These are phyloP conservation scores for Dichomitus squalens DNA, from an alignment of 1,284 basidiomycete genomes.

Conservation along the genomic window DNA sequence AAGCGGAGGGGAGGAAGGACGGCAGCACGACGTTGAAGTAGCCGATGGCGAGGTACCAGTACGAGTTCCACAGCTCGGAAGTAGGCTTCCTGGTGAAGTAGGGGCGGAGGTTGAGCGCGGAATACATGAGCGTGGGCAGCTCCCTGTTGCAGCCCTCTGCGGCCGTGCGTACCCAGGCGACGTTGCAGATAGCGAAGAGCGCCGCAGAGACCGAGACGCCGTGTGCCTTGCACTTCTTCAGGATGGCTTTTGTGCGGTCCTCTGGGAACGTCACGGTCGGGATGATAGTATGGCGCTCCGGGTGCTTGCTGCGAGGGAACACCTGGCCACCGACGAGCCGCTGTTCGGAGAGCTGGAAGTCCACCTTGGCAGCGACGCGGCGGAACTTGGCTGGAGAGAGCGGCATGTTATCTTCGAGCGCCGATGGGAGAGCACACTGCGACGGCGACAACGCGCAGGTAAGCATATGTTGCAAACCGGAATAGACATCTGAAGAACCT, in stretches of 20 bases:
- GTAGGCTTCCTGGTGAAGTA: slow-evolving; percentile 48
- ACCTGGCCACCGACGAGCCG: slow-evolving; percentile 60
- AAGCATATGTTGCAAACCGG: slow-evolving; percentile 6
- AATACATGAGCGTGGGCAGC: slow-evolving; percentile 78
- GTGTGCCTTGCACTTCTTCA: slow-evolving; percentile 67
- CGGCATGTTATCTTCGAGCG: slow-evolving; percentile 59
- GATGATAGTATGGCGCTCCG: slow-evolving; percentile 61
- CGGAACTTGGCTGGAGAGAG: slow-evolving; percentile 40
- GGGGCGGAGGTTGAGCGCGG: slow-evolving; percentile 74
- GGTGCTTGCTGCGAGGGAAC: slow-evolving; percentile 53
- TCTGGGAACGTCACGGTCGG: slow-evolving; percentile 61
- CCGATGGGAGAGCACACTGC: slow-evolving; percentile 45
- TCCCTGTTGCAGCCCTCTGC: slow-evolving; percentile 39
- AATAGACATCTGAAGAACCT: slow-evolving; percentile 8
- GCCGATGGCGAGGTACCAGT: slow-evolving; percentile 78
- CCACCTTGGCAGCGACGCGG: slow-evolving; percentile 51
- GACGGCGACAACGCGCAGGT: slow-evolving; percentile 1
- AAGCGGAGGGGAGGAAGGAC: slow-evolving; percentile 54
- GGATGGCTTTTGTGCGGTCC: slow-evolving; percentile 56
- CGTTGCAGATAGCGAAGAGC: slow-evolving; percentile 73
- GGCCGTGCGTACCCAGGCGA: slow-evolving; percentile 66
- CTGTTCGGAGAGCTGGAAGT: slow-evolving; percentile 54
- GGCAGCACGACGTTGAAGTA: slow-evolving; percentile 83
- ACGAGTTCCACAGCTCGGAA: slow-evolving; percentile 51
- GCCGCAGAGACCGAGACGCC: slow-evolving; percentile 77